Evolutionary conservation across 306 rosid genomes (phyloP), one percentile per base, ranked within the genome.

Genomic region (Cyamopsis tetragonoloba): DNA sequence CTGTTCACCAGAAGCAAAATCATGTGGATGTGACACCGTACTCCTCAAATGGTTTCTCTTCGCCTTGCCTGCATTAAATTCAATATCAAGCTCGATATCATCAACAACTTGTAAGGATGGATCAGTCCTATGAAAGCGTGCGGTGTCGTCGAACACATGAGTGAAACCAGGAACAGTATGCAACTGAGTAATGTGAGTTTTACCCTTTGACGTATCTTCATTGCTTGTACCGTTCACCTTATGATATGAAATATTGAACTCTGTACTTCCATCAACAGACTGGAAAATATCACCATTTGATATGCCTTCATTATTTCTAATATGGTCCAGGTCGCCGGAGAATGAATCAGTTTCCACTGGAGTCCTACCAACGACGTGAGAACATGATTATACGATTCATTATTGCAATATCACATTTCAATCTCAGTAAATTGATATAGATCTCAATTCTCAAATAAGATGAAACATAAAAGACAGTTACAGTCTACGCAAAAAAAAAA

Each of bases 271-370:
- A 68, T 72, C 85, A 80, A 66, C 61, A 24, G 91, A 66, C 62
- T 54, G 84, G 69, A 80, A 71, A 76, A 63, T 71, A 72, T 83
- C 85, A 39, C 72, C 88, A 13, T 76, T 87, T 50, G 83, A 73
- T 68, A 77, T 59, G 47, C 62, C 64, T 19, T 63, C 80, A 65
- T 80, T 72, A 78, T 77, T 83, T 56, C 82, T 85, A 19, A 77
- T 86, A 85, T 51, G 82, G 58, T 80, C 91, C 4, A 85, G 81
- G 66, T 78, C 91, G 38, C 77, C 95, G 1, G 89, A 90, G 15
- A 75, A 48, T 14, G 99, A 88, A 70, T 80, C 85, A 35, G 87
- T 81, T 54, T 81, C 95, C 50, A 70, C 97, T 1, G 89, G 95
- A 69, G 90, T 83, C 99, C 99, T 93, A 67, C 39, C 46, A 49